Evolutionary conservation across 352 stramenopile genomes (phyloP).

Genomic region (Phytophthora parvispora): DNA sequence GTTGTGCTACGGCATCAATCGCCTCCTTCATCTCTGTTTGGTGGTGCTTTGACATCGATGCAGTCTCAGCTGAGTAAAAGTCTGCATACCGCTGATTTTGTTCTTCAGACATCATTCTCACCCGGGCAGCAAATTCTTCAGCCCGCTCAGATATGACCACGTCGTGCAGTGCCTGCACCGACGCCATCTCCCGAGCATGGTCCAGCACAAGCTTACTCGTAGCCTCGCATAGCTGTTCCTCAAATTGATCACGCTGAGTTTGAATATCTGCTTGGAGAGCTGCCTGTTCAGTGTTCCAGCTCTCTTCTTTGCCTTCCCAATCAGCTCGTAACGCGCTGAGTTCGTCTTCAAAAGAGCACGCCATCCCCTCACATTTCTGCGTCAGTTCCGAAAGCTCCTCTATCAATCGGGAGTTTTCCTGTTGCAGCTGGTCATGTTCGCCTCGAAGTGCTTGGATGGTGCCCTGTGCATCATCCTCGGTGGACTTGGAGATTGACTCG

Average conservation of each 20-base stretch:
- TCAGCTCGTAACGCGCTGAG: conserved; percentile 15
- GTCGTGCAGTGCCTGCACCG: conserved; percentile 6
- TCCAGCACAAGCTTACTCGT: conserved; percentile 7
- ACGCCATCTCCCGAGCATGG: conserved; percentile 8
- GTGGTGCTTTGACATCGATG: conserved; percentile 8
- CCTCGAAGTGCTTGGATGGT: conserved; percentile 12
- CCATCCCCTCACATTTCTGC: conserved; percentile 20
- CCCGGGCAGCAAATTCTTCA: conserved; percentile 5
- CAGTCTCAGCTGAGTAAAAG: conserved; percentile 9
- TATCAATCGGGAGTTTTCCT: conserved; percentile 6
- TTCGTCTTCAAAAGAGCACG: conserved; percentile 30
- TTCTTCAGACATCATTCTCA: conserved; percentile 29
- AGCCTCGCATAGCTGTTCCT: conserved; percentile 13
- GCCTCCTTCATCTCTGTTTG: conserved; percentile 39
- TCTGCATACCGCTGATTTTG: conserved; percentile 10
- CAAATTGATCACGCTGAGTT: conserved; percentile 16
- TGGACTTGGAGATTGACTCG: conserved; percentile 12
- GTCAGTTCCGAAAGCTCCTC: conserved; percentile 20
- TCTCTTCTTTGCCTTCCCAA: conserved; percentile 17
- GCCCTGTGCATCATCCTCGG: conserved; percentile 8
- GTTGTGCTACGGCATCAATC: conserved; percentile 26
- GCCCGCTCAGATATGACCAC: neutral
- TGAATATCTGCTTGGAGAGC: conserved; percentile 18
- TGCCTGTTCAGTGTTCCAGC: conserved; percentile 4
- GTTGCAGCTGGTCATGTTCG: conserved; percentile 15